Evolutionary conservation across 768 basidiomycete species (phyloP).

Genomic region (Auricularia heimuer): DNA sequence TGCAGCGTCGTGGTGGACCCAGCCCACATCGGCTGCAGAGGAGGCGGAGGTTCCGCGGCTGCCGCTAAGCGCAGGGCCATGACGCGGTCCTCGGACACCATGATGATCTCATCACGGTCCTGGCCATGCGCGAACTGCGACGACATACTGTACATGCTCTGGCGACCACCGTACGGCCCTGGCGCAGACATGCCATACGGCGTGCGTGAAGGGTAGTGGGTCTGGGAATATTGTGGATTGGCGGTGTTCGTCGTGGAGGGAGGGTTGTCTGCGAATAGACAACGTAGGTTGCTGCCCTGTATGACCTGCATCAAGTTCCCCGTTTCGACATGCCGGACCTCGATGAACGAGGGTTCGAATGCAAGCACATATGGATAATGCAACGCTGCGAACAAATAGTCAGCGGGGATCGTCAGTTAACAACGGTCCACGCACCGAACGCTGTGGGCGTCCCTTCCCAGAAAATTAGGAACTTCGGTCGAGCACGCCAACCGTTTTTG

Average conservation of each 20-base stretch:
- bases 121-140: constrained; percentile 29
- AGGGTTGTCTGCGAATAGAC: constrained; percentile 89
- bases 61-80: constrained; percentile 50
- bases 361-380: constrained; percentile 96
- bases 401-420: background rate
- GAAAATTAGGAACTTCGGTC: constrained; percentile 86
- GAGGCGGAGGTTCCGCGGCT: background rate
- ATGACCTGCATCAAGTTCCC: constrained; percentile 91
- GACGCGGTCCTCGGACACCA: constrained; percentile 84
- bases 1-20: background rate
- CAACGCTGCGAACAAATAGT: constrained; percentile 47
- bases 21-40: background rate
- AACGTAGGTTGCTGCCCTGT: constrained; percentile 79
- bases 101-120: constrained; percentile 56
- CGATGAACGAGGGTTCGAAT: constrained; percentile 93
- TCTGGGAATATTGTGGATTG: constrained; percentile 26
- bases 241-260: constrained; percentile 65
- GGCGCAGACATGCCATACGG: constrained; percentile 7
- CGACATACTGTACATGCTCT: constrained; percentile 26
- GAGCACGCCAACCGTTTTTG: constrained; percentile 85
- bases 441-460: constrained; percentile 95
- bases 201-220: constrained; percentile 16
- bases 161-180: constrained; percentile 17
- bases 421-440: constrained; percentile 58
- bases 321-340: constrained; percentile 91